Evolutionary conservation across 352 stramenopile species (phyloP).

Genomic region (Pythium aristosporum): DNA sequence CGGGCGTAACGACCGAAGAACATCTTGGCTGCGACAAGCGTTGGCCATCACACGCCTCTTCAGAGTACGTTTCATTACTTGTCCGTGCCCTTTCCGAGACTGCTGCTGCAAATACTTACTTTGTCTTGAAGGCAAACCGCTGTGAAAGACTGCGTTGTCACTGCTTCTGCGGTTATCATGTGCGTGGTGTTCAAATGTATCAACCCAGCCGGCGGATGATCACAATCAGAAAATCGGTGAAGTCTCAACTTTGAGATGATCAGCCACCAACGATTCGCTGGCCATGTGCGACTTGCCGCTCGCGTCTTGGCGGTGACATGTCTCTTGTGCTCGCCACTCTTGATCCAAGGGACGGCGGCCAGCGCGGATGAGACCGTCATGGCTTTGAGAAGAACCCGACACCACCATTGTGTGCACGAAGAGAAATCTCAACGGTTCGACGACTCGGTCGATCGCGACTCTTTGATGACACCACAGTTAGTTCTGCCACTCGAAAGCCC

Average conservation of each 20-base stretch:
- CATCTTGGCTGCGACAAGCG: slow-evolving; percentile 5
- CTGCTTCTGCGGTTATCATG: neutral
- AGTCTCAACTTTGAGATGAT: neutral
- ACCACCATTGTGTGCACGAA: slow-evolving; percentile 77
- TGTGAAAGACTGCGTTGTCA: neutral
- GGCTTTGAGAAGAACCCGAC: slow-evolving; percentile 18
- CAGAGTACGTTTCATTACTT: slow-evolving; percentile 10
- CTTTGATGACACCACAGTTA: slow-evolving; percentile 35
- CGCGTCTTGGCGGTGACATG: neutral
- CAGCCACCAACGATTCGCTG: neutral
- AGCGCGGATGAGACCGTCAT: neutral
- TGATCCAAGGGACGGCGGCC: neutral
- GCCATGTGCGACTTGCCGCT: neutral
- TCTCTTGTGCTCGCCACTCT: neutral
- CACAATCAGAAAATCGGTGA: slow-evolving; percentile 5
- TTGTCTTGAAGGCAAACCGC: neutral
- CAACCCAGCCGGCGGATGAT: neutral
- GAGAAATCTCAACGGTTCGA: slow-evolving; percentile 54
- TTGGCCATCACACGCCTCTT: slow-evolving; percentile 5
- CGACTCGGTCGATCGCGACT: slow-evolving; percentile 37
- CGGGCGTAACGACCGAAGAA: slow-evolving; percentile 2
- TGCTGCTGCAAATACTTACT: neutral
- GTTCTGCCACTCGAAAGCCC: slow-evolving; percentile 24
- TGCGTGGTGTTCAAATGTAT: neutral
- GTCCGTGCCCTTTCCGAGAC: slow-evolving; percentile 4